These are phyloP conservation scores for Botryotinia calthae DNA, from an alignment of 2,329 filamentous ascomycete species.

Conservation along the genomic window DNA sequence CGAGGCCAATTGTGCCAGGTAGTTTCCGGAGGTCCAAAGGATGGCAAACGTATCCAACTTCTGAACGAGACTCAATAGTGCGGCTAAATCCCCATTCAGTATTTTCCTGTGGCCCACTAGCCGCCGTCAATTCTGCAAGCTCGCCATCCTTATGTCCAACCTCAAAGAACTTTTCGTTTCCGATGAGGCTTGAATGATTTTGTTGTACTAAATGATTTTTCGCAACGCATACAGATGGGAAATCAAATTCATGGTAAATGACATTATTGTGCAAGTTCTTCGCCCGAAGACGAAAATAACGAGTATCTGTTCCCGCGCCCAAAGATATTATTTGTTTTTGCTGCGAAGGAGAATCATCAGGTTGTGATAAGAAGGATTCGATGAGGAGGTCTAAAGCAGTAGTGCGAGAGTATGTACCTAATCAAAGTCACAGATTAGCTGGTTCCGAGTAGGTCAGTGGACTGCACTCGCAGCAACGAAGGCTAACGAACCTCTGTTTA, in stretches of 20 bases:
- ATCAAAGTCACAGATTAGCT: constrained; percentile 5
- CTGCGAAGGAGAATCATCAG: constrained; percentile 24
- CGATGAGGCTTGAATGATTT: constrained; percentile 8
- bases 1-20: constrained; percentile 21
- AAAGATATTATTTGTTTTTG: constrained; percentile 81
- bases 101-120: constrained; percentile 21
- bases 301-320: constrained; percentile 90
- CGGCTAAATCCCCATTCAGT: constrained; percentile 35
- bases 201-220: constrained; percentile 42
- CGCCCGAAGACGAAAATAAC: constrained; percentile 67
- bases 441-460: background rate
- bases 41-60: constrained; percentile 48
- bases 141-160: background rate
- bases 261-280: constrained; percentile 43
- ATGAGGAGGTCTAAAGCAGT: constrained; percentile 78
- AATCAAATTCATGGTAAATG: constrained; percentile 91
- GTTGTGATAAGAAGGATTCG: constrained; percentile 58
- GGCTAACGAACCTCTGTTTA: constrained; percentile 73
- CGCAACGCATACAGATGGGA: constrained; percentile 65
- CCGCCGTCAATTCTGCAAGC: constrained; percentile 37
- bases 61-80: constrained; percentile 21
- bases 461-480: constrained; percentile 19
- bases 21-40: constrained; percentile 40
- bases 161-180: constrained; percentile 6
- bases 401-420: constrained; percentile 91